These are phyloP conservation scores for Saturnispora zaruensis DNA, from an alignment of 805 yeast species.

Conservation along the genomic window DNA sequence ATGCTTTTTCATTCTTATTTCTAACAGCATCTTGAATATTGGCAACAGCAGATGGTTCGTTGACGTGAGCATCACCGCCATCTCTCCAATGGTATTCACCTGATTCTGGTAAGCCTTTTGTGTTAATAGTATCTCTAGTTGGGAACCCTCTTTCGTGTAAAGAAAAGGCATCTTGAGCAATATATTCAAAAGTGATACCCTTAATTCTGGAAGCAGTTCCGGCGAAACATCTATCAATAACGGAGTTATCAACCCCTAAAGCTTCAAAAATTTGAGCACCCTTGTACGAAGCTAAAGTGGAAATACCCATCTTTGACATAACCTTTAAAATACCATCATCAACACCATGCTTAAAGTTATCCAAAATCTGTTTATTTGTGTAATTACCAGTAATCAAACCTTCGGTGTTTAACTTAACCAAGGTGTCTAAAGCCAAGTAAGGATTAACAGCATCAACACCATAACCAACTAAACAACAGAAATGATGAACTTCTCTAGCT, in stretches of 20 bases:
- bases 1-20: slow-evolving; percentile 89
- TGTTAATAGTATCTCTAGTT: slow-evolving; percentile 57
- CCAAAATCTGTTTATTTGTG: slow-evolving; percentile 51
- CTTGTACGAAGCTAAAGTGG: slow-evolving; percentile 95
- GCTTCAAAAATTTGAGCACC: slow-evolving; percentile 99
- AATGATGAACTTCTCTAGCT: slow-evolving; percentile 95
- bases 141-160: slow-evolving; percentile 92
- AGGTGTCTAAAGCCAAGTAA: slow-evolving; percentile 83
- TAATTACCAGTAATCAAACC: slow-evolving; percentile 53
- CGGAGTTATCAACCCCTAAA: slow-evolving; percentile 89
- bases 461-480: slow-evolving; percentile 88
- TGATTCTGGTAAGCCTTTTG: slow-evolving; percentile 76
- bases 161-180: slow-evolving; percentile 94
- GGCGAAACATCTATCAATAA: slow-evolving; percentile 89
- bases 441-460: slow-evolving; percentile 98
- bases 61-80: slow-evolving; percentile 93
- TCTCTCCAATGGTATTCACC: slow-evolving; percentile 99
- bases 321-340: slow-evolving; percentile 93
- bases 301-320: slow-evolving; percentile 99
- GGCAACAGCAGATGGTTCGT: slow-evolving; percentile 92
- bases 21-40: slow-evolving; percentile 96
- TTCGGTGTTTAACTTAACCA: slow-evolving; percentile 76
- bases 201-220: slow-evolving; percentile 96
- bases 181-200: slow-evolving; percentile 91
- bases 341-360: slow-evolving; percentile 74